Evolutionary conservation across 495 filamentous ascomycete genomes (phyloP), one percentile per base, ranked within the genome.

Genomic region (Penicillium simplicissimum): DNA sequence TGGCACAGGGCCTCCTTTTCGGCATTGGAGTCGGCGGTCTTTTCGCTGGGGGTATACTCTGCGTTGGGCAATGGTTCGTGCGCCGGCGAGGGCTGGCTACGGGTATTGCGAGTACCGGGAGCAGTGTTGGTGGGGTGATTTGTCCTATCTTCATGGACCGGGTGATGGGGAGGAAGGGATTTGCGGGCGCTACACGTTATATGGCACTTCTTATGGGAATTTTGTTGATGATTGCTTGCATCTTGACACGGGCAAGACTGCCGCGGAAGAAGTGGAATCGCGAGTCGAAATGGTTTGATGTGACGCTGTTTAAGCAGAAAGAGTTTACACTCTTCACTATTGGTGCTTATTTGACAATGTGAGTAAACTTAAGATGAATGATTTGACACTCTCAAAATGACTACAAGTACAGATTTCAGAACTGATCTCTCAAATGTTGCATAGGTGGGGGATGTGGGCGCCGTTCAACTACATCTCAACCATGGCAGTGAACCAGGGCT

Each of bases 21-120:
- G 74, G 74, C 13, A 53, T 74, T 14, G 71, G 70, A 10, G 67
- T 67, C 25, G 74, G 58, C 1, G 74, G 69, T 11, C 52, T 76
- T 3, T 77, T 74, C 55, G 68, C 70, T 1, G 47, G 65, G 1
- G 43, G 60, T 0, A 54, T 75, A 25, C 55, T 75, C 15, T 74
- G 66, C 31, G 67, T 68, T 4, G 65, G 68, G 2, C 72, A 73
- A 35, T 77, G 74, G 74, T 92, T 93, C 79, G 73, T 79, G 13
- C 58, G 62, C 15, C 79, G 65, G 23, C 69, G 72, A 1, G 64
- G 71, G 6, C 47, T 71, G 11, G 77, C 70, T 4, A 57, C 70
- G 0, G 76, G 76, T 1, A 64, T 77, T 33, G 66, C 69, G 8
- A 65, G 59, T 15, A 52, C 56, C 17, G 76, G 77, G 5, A 65